phyloP scores from a whole-genome alignment of 2,329 filamentous ascomycete species.

The Aspergillus sp. region DNA sequence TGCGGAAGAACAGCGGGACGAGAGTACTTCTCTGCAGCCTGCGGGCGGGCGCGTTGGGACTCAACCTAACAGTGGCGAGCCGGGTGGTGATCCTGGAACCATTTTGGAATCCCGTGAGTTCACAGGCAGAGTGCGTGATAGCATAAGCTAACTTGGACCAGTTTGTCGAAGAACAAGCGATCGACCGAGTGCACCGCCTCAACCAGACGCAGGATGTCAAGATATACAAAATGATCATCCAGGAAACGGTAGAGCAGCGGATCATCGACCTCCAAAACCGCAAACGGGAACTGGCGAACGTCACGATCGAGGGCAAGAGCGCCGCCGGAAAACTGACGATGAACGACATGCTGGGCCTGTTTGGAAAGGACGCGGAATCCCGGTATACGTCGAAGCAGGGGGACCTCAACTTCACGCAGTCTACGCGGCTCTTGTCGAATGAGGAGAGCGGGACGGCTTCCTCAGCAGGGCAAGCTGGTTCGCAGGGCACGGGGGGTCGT shows the following conservation, averaged over 20 bases:
- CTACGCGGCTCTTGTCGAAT: conserved; percentile 21
- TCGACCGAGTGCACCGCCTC: conserved; percentile 95
- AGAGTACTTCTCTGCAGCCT: conserved; percentile 85
- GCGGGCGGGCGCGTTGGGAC: conserved; percentile 82
- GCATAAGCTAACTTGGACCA: conserved; percentile 25
- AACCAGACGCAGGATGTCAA: conserved; percentile 92
- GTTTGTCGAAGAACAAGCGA: conserved; percentile 98
- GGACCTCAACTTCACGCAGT: conserved; percentile 28
- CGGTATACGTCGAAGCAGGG: conserved; percentile 33
- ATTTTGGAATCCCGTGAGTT: conserved; percentile 86
- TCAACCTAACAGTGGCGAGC: conserved; percentile 89
- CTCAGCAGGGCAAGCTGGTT: conserved; percentile 4
- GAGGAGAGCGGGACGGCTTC: conserved; percentile 13
- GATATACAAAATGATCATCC: conserved; percentile 88
- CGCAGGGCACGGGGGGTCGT: background rate
- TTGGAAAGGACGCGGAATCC: conserved; percentile 58
- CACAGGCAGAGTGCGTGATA: conserved; percentile 7
- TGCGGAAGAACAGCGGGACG: conserved; percentile 65
- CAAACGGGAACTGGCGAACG: conserved; percentile 83
- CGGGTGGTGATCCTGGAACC: conserved; percentile 92
- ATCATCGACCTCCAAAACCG: conserved; percentile 92
- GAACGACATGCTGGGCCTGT: conserved; percentile 87
- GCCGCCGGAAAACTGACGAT: conserved; percentile 77
- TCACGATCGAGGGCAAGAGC: conserved; percentile 73
- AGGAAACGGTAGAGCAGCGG: conserved; percentile 78